These are phyloP conservation scores for Luvunga scandens DNA, from an alignment of 345 rosid species.

Conservation along the genomic window DNA sequence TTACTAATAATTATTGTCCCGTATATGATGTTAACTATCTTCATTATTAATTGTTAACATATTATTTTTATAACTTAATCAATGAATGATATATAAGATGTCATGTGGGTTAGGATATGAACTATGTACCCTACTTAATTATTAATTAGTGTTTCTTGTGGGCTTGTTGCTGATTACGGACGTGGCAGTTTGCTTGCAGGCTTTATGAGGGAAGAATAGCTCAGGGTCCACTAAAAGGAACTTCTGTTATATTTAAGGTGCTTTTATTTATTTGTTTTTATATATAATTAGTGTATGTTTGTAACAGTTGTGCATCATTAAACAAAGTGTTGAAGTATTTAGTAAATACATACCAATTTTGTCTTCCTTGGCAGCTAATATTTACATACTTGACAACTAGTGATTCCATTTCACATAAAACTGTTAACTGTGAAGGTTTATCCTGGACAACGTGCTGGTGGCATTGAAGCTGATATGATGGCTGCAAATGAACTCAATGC, in stretches of 20 bases:
- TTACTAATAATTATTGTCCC: too few relatives aligned
- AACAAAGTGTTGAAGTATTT: neutral
- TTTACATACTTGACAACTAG: neutral
- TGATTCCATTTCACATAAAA: neutral
- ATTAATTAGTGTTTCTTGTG: constrained; percentile 9
- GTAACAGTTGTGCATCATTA: neutral
- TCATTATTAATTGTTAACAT: too few relatives aligned
- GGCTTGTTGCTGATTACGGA: constrained; percentile 33
- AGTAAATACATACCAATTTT: neutral
- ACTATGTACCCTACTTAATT: too few relatives aligned
- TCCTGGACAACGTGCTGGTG: constrained; percentile 83
- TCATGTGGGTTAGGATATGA: too few relatives aligned
- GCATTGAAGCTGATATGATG: constrained; percentile 92
- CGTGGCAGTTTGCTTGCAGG: constrained; percentile 69
- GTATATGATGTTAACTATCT: too few relatives aligned
- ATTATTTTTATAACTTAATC: too few relatives aligned
- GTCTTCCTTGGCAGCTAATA: too few relatives aligned
- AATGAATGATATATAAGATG: too few relatives aligned
- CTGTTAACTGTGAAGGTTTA: constrained; percentile 59
- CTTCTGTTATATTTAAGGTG: constrained; percentile 76
- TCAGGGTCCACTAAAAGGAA: constrained; percentile 68
- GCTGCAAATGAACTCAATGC: constrained; percentile 91
- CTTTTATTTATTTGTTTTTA: constrained; percentile 5
- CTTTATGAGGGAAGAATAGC: constrained; percentile 90
- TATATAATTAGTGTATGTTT: neutral